Evolutionary conservation across 2,329 filamentous ascomycete species (phyloP), one percentile per base, ranked within the genome.

Genomic region (Orbilia brochopaga): DNA sequence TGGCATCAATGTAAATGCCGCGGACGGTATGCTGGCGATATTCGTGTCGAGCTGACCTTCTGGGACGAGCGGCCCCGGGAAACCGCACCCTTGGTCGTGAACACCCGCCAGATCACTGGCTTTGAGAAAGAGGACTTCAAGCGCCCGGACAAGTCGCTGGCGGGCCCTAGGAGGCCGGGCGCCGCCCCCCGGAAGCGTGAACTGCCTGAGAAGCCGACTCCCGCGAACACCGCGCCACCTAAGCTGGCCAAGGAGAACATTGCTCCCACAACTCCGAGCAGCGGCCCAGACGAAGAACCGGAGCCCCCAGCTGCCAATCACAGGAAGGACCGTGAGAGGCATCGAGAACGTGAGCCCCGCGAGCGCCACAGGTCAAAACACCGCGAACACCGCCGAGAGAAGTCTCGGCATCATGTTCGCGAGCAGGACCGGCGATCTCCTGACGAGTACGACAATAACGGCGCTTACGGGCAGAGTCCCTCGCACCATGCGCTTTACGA

Each of bases 11-110:
- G 99, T 75, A 89, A 86, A 74, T 97, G 87, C 83, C 91, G 88
- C 78, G 92, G 92, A 74, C 96, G 96, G 83, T 99, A 97, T 77
- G 93, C 94, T 5, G 94, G 94, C 62, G 93, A 97, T 79, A 88
- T 99, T 74, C 86, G 93, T 75, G 88, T 99, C 74, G 94, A 99
- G 81, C 88, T 97, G 80, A 99, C 94, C 46, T 99, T 90, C 81
- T 99, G 97, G 82, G 94, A 99, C 79, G 88, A 85, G 63, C 85
- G 93, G 24, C 90, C 91, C 19, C 94, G 94, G 80, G 91, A 95
- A 69, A 64, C 48, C 21, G 61, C 69, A 10, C 69, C 69, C 42
- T 37, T 73, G 5, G 23, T 58, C 10, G 62, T 73, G 2, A 66
- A 73, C 30, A 73, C 69, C 27, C 66, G 66, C 13, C 59, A 64